Evolutionary conservation across 2,329 filamentous ascomycete genomes (phyloP), one percentile per base, ranked within the genome.

Genomic region (Eutypa lata): DNA sequence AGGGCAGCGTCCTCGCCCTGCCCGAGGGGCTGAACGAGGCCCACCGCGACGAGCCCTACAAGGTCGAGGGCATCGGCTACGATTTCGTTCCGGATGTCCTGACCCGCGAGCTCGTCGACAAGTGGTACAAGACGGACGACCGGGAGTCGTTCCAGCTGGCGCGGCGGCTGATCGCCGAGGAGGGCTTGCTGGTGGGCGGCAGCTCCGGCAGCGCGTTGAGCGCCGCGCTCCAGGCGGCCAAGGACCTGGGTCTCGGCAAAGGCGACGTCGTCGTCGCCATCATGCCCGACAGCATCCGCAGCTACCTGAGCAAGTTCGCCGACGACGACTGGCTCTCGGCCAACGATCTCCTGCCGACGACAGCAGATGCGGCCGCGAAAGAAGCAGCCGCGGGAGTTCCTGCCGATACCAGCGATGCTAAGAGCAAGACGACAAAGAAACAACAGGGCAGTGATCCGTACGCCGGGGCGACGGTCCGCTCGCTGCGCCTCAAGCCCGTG

Each of bases 271-370:
- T 97, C 0, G 94, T 99, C 26, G 91, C 97, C 26, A 77, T 99
- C 50, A 79, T 97, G 18, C 95, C 94, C 1, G 94, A 99, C 72
- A 96, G 91, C 75, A 97, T 99, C 68, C 84, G 94, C 66, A 97
- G 91, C 73, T 99, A 99, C 72, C 84, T 99, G 24, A 93, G 89
- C 76, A 99, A 99, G 82, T 99, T 99, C 69, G 91, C 91, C 60
- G 94, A 99, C 69, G 95, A 99, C 68, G 94, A 97, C 77, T 99
- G 94, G 95, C 86, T 99, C 52, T 92, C 91, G 13, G 94, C 94
- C 58, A 99, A 99, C 74, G 88, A 93, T 69, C 89, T 99, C 22
- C 82, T 97, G 24, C 84, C 90, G n/a, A 64, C 67, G 28, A n/a
- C n/a, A n/a, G 54, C 64, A 14, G 68, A 73, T 58, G 72, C 73